These are phyloP conservation scores for Murraya paniculata DNA, from an alignment of 345 rosid genomes.

Conservation along the genomic window DNA sequence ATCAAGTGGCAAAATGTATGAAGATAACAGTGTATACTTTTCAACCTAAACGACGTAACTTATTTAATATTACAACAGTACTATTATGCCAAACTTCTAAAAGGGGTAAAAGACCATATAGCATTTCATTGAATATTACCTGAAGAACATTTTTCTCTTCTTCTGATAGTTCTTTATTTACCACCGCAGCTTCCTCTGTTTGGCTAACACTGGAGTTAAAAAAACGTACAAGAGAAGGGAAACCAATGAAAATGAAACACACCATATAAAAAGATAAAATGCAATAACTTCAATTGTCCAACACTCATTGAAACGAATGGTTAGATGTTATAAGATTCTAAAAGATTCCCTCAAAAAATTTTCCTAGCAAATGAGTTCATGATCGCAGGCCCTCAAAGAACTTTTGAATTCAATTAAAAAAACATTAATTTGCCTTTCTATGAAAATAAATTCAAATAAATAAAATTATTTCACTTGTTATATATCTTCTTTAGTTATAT, in stretches of 20 bases:
- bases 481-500: not conserved
- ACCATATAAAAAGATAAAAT: not conserved
- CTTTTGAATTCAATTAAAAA: not conserved
- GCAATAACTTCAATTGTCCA: not conserved
- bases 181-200: conserved; percentile 43
- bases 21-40: not conserved
- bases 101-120: not conserved
- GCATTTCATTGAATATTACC: conserved; percentile 34
- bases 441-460: not conserved
- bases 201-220: conserved; percentile 48
- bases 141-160: conserved; percentile 70
- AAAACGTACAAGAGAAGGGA: not conserved
- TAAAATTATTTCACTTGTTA: not conserved
- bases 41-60: not conserved
- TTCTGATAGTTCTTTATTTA: conserved; percentile 58
- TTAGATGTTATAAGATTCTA: not conserved
- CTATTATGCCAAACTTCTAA: not conserved
- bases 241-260: not conserved
- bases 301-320: not conserved
- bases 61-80: not conserved
- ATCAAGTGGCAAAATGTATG: not conserved
- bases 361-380: not conserved
- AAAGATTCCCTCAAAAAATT: not conserved
- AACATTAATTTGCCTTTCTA: not conserved
- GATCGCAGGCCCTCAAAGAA: not conserved